Percentiles rank a stretch among this genome's conserved stretches.
Evolutionary conservation across 768 basidiomycete species (phyloP).

Genomic region (Calocybe cyanea): DNA sequence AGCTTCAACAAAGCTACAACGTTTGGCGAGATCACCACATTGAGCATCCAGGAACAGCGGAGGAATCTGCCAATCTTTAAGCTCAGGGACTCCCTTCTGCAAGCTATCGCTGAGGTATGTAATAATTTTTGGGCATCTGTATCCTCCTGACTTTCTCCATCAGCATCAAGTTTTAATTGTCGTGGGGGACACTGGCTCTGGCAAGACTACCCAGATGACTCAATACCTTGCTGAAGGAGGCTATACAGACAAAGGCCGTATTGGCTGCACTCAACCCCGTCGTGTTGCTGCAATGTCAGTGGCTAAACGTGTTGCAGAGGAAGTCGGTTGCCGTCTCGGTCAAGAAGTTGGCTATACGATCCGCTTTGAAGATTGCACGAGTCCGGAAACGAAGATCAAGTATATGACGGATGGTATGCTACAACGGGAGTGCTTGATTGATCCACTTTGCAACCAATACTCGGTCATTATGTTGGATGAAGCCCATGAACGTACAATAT

Average conservation of each 20-base stretch:
- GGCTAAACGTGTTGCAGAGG: constrained; percentile 96
- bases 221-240: constrained; percentile 97
- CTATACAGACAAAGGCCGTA: constrained; percentile 83
- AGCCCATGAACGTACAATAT: constrained; percentile 96
- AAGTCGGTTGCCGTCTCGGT: constrained; percentile 95
- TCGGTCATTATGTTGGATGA: constrained; percentile 98
- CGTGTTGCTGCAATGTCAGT: constrained; percentile 99
- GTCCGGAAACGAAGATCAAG: constrained; percentile 98
- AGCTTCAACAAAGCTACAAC: constrained; percentile 95
- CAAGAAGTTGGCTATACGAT: constrained; percentile 99
- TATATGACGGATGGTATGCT: constrained; percentile 99
- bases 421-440: constrained; percentile 93
- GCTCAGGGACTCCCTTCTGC: constrained; percentile 81
- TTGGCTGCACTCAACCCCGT: constrained; percentile 98
- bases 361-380: constrained; percentile 98
- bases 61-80: constrained; percentile 93
- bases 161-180: constrained; percentile 98
- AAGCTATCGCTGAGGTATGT: constrained; percentile 86
- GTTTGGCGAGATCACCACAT: constrained; percentile 86
- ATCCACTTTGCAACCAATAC: constrained; percentile 89
- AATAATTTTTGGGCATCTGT: constrained; percentile 11
- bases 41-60: constrained; percentile 93
- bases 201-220: constrained; percentile 99
- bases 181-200: constrained; percentile 97
- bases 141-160: constrained; percentile 14